phyloP scores from a whole-genome alignment of 306 rosid species.

The Gleditsia sinensis region DNA sequence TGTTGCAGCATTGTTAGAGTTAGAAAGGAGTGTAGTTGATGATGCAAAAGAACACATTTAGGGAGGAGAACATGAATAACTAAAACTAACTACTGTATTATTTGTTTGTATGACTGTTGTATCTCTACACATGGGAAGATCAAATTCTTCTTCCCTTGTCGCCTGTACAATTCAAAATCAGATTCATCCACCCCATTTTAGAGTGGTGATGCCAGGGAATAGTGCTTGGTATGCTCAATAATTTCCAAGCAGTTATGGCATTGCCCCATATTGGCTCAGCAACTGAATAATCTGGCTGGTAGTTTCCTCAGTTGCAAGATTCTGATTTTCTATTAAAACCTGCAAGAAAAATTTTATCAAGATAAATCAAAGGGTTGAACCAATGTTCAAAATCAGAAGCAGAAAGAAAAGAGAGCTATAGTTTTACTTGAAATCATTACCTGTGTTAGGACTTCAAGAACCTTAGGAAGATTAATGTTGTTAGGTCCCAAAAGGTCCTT shows the following conservation, averaged over 20 bases:
- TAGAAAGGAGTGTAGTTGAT: too few species aligned
- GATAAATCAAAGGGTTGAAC: background rate
- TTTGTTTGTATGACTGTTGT: background rate
- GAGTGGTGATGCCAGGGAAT: too few species aligned
- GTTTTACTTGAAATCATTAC: slow-evolving; percentile 12
- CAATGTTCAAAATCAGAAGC: background rate
- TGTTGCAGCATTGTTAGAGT: too few species aligned
- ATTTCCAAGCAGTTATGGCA: background rate
- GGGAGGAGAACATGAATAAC: too few species aligned
- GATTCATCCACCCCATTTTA: background rate
- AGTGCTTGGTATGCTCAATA: background rate
- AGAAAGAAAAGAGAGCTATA: background rate
- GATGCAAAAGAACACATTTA: too few species aligned
- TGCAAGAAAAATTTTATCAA: background rate
- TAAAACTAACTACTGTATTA: background rate
- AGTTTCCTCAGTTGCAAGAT: slow-evolving; percentile 32
- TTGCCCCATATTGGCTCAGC: background rate
- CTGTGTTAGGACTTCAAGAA: background rate
- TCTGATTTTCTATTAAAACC: slow-evolving; percentile 20
- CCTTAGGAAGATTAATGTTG: slow-evolving; percentile 16
- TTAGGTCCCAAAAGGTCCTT: slow-evolving; percentile 32
- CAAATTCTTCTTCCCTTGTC: background rate
- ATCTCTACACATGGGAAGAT: slow-evolving; percentile 11
- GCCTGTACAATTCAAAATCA: background rate
- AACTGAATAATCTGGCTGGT: background rate